A percentile compares a stretch with the other conserved stretches of the same genome.
phyloP scores from a whole-genome alignment of 2,329 filamentous ascomycete species.

The Botrytis paeoniae region DNA sequence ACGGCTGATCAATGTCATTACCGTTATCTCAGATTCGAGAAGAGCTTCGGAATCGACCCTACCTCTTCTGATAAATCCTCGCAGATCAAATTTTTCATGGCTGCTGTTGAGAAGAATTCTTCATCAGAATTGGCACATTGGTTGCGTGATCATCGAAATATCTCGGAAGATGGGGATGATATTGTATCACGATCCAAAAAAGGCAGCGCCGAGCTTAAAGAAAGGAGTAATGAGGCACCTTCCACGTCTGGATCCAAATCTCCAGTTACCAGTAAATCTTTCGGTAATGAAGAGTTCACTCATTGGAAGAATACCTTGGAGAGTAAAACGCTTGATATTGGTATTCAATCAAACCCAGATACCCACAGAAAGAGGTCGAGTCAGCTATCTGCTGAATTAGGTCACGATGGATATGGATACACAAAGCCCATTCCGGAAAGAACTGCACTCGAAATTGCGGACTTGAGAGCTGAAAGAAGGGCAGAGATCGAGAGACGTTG shows the following conservation, averaged over 20 bases:
- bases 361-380: not conserved
- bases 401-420: not conserved
- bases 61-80: not conserved
- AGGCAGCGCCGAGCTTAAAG: not conserved
- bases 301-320: not conserved
- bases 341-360: not conserved
- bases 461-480: not conserved
- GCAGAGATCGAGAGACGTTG: not conserved
- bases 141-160: not conserved
- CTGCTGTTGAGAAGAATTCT: not conserved
- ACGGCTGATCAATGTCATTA: not conserved
- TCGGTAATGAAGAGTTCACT: not conserved
- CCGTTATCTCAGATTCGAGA: conserved; percentile 6
- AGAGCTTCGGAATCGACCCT: conserved; percentile 4
- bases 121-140: not conserved
- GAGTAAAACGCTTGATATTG: not conserved
- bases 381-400: not conserved
- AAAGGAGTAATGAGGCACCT: not conserved
- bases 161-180: not conserved
- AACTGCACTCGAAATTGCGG: not conserved
- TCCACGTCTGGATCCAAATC: not conserved
- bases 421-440: not conserved
- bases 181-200: not conserved
- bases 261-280: not conserved
- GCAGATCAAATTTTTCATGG: not conserved